These are phyloP conservation scores for Dendrobium huoshanense DNA, from an alignment of 106 monocot genomes.

Conservation along the genomic window DNA sequence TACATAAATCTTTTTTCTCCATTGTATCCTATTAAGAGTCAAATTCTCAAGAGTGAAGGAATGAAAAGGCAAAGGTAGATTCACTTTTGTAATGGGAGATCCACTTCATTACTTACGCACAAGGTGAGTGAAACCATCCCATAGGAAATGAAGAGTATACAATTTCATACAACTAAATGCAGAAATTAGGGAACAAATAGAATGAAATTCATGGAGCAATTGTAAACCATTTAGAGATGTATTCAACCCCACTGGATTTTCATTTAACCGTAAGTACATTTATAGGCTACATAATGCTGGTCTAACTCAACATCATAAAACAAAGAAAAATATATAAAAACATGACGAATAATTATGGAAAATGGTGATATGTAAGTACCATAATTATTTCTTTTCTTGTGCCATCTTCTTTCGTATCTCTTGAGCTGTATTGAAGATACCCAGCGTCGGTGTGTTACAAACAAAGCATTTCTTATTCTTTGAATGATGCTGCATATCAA, in stretches of 20 bases:
- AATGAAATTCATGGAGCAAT: background rate
- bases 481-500: constrained; percentile 65
- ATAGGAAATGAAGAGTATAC: background rate
- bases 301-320: background rate
- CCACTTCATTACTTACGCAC: background rate
- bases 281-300: background rate
- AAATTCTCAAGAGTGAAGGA: no score
- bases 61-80: no score
- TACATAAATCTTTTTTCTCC: no score
- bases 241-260: background rate
- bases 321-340: background rate
- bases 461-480: constrained; percentile 95
- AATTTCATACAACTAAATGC: background rate
- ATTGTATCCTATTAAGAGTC: no score
- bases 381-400: constrained; percentile 33
- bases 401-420: constrained; percentile 83
- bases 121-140: background rate
- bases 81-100: background rate
- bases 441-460: constrained; percentile 84
- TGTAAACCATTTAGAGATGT: background rate
- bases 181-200: background rate
- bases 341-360: background rate
- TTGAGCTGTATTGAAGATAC: constrained; percentile 88
- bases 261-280: background rate
- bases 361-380: background rate